A percentile compares a stretch with the other conserved stretches of the same genome.
These are phyloP conservation scores for Lipomyces yarrowii DNA, from an alignment of 1,139 yeast genomes.

Conservation along the genomic window DNA sequence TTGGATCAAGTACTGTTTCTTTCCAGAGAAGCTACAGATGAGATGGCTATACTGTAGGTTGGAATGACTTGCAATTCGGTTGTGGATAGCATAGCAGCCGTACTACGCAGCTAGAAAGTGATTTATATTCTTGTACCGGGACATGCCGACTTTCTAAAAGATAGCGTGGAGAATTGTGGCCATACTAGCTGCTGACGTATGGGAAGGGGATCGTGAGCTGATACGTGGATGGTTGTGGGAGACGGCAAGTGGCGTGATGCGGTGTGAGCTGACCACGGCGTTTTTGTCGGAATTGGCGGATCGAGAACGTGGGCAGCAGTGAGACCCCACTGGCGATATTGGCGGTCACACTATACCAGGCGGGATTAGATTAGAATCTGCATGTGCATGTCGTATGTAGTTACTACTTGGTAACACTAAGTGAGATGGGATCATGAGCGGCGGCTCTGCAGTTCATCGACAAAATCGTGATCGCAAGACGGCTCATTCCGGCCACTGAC, in stretches of 20 bases:
- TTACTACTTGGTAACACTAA: too few species aligned
- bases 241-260: background rate
- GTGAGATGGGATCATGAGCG: too few species aligned
- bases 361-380: background rate
- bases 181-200: background rate
- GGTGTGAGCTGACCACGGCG: background rate
- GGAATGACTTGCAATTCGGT: background rate
- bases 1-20: background rate
- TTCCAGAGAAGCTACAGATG: background rate
- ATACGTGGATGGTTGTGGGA: background rate
- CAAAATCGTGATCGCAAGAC: too few species aligned
- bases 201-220: background rate
- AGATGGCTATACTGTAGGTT: background rate
- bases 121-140: background rate
- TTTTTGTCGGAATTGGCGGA: background rate
- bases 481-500: too few species aligned
- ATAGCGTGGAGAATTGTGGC: background rate
- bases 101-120: background rate
- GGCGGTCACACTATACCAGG: background rate
- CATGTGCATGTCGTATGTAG: background rate
- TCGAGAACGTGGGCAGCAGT: background rate
- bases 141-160: background rate
- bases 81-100: background rate
- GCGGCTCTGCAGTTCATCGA: too few species aligned
- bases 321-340: background rate